Evolutionary conservation across 2,329 filamentous ascomycete species (phyloP).

Genomic region (Truncatella angustata): DNA sequence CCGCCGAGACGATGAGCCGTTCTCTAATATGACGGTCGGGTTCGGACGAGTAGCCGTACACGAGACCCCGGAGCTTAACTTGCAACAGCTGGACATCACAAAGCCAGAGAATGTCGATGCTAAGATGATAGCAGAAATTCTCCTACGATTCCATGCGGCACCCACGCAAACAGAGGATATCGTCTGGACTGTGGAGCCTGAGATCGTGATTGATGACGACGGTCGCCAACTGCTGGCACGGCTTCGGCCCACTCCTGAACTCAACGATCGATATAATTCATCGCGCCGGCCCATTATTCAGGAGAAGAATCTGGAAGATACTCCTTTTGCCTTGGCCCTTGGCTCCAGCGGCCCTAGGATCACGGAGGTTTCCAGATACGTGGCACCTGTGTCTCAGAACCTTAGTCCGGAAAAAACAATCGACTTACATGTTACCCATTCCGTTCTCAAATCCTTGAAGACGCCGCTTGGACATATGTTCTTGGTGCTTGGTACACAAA

Average conservation of each 20-base stretch:
- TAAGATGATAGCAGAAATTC: conserved; percentile 12
- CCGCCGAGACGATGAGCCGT: conserved; percentile 16
- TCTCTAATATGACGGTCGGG: conserved; percentile 21
- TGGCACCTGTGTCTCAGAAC: background rate
- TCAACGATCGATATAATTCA: conserved; percentile 19
- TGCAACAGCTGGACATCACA: conserved; percentile 22
- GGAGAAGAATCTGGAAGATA: background rate
- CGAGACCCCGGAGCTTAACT: conserved; percentile 16
- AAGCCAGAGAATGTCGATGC: conserved; percentile 7
- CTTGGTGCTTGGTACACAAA: background rate
- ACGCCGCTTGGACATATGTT: background rate
- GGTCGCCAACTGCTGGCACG: conserved; percentile 11
- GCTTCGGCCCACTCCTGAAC: conserved; percentile 4
- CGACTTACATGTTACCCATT: background rate
- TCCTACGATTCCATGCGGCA: conserved; percentile 10
- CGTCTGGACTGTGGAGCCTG: conserved; percentile 15
- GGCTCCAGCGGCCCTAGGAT: background rate
- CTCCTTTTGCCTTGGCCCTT: background rate
- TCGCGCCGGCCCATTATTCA: background rate
- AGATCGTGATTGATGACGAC: conserved; percentile 13
- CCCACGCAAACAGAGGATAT: background rate
- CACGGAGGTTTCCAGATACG: background rate
- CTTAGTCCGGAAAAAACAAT: background rate
- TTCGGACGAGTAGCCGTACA: conserved; percentile 16
- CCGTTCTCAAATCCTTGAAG: background rate